A percentile compares a stretch with the other conserved stretches of the same genome.
These are phyloP conservation scores for Scedosporium minutisporum DNA, from an alignment of 2,329 filamentous ascomycete species.

Conservation along the genomic window DNA sequence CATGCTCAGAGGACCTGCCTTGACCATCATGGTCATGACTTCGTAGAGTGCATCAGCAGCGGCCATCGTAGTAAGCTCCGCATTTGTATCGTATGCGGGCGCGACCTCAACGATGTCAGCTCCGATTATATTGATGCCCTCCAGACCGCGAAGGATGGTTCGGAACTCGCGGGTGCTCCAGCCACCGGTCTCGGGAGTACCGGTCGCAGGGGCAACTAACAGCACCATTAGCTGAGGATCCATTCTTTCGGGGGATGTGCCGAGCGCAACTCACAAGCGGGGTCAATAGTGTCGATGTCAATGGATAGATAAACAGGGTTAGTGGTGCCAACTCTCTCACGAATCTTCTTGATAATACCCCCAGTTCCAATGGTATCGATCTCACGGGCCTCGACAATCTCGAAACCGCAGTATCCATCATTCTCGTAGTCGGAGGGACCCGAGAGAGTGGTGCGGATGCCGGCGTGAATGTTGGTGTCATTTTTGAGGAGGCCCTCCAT, in stretches of 20 bases:
- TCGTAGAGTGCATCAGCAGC: constrained; percentile 64
- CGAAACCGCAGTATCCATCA: constrained; percentile 75
- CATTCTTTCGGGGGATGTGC: background rate
- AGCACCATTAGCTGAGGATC: background rate
- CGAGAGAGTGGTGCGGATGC: constrained; percentile 73
- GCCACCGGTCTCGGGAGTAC: constrained; percentile 81
- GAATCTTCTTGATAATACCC: constrained; percentile 48
- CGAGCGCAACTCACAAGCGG: constrained; percentile 23
- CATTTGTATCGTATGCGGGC: constrained; percentile 73
- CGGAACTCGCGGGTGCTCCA: constrained; percentile 89
- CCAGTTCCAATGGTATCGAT: constrained; percentile 35
- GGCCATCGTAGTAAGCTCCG: constrained; percentile 59
- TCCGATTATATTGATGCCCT: constrained; percentile 75
- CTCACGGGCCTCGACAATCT: constrained; percentile 65
- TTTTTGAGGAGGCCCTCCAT: constrained; percentile 71
- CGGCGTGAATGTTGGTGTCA: constrained; percentile 79
- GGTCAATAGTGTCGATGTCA: constrained; percentile 83
- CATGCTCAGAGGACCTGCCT: constrained; percentile 58
- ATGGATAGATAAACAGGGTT: constrained; percentile 70
- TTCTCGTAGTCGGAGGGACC: constrained; percentile 76
- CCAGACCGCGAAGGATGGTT: constrained; percentile 69
- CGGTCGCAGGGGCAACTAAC: constrained; percentile 60
- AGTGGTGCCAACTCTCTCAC: constrained; percentile 61
- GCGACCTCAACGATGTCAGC: constrained; percentile 86
- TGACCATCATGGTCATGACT: constrained; percentile 74